These are phyloP conservation scores for Yamadazyma pseudoaaseri DNA, from an alignment of 1,139 yeast genomes.

Conservation along the genomic window DNA sequence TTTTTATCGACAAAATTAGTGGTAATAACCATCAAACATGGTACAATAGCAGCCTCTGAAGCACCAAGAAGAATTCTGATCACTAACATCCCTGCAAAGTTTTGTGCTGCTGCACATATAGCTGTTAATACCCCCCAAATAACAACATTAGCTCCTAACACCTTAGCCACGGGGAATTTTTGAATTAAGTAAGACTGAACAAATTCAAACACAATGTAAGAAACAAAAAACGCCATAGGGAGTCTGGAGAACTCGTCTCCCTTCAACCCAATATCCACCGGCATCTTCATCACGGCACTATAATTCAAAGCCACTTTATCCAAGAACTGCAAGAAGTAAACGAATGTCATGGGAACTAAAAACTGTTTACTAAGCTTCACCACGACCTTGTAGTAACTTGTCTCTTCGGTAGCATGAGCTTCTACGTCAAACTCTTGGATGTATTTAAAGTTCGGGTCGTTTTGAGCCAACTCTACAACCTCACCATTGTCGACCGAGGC, in stretches of 20 bases:
- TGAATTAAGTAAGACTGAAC: conserved; percentile 35
- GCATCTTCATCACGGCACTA: conserved; percentile 51
- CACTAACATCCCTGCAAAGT: conserved; percentile 32
- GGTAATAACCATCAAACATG: conserved; percentile 39
- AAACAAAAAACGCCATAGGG: conserved; percentile 42
- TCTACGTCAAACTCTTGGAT: conserved; percentile 15
- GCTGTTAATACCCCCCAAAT: conserved; percentile 43
- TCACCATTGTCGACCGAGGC: conserved; percentile 8
- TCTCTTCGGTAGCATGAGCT: conserved; percentile 14
- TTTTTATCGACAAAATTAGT: conserved; percentile 40
- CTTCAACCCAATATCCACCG: conserved; percentile 18
- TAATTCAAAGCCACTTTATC: conserved; percentile 45
- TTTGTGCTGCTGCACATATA: conserved; percentile 27
- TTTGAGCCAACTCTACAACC: conserved; percentile 5
- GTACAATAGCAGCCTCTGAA: conserved; percentile 42
- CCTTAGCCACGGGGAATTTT: conserved; percentile 35
- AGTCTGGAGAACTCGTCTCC: conserved; percentile 41
- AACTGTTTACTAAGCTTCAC: conserved; percentile 39
- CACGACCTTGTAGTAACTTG: conserved; percentile 12
- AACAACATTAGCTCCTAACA: conserved; percentile 32
- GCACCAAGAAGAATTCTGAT: conserved; percentile 37
- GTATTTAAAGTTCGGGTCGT: conserved; percentile 16
- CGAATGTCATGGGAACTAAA: conserved; percentile 32
- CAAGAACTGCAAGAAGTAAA: conserved; percentile 42
- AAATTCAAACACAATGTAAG: conserved; percentile 48